Evolutionary conservation across 805 yeast genomes (phyloP).

Genomic region (Suhomyces prunicola): DNA sequence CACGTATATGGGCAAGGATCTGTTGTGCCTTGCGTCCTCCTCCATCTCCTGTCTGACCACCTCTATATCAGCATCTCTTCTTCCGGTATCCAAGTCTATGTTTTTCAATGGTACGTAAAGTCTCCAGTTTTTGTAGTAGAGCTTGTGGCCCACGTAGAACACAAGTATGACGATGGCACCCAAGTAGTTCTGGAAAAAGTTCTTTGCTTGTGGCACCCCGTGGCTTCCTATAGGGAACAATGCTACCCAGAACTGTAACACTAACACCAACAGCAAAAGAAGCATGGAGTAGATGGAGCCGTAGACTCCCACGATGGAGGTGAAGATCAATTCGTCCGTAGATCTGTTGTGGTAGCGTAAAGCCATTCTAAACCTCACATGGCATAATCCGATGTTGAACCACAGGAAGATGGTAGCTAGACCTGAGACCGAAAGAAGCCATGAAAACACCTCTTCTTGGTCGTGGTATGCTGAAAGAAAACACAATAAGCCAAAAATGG

Average conservation of each 20-base stretch:
- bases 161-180: constrained; percentile 22
- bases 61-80: constrained; percentile 22
- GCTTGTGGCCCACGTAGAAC: constrained; percentile 23
- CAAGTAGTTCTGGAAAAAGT: constrained; percentile 25
- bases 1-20: constrained; percentile 12
- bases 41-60: constrained; percentile 18
- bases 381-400: constrained; percentile 34
- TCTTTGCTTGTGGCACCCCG: constrained; percentile 14
- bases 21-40: constrained; percentile 15
- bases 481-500: constrained; percentile 14
- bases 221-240: constrained; percentile 20
- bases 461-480: constrained; percentile 14
- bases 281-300: constrained; percentile 25
- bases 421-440: constrained; percentile 36
- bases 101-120: constrained; percentile 16
- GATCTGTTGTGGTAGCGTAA: constrained; percentile 22
- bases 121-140: constrained; percentile 18
- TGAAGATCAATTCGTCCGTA: constrained; percentile 20
- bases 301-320: constrained; percentile 20
- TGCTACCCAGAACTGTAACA: constrained; percentile 27
- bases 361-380: constrained; percentile 31
- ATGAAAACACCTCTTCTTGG: constrained; percentile 16
- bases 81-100: constrained; percentile 26
- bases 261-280: constrained; percentile 19
- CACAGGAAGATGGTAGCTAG: constrained; percentile 35